These are phyloP conservation scores for Sporisorium sorghi DNA, from an alignment of 1,284 basidiomycete genomes.

Conservation along the genomic window DNA sequence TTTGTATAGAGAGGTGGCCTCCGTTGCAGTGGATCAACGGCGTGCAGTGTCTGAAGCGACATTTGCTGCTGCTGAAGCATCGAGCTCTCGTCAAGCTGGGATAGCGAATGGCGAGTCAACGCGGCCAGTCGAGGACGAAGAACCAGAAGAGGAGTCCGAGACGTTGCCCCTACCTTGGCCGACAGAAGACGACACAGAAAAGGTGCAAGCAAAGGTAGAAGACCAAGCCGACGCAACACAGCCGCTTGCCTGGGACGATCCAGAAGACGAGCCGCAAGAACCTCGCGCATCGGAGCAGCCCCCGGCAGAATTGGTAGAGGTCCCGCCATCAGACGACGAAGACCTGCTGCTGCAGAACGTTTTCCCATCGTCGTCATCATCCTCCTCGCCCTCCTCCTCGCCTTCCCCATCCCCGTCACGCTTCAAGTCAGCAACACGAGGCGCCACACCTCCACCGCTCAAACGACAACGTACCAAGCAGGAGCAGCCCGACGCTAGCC, in stretches of 20 bases:
- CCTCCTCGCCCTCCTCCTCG: constrained; percentile 2
- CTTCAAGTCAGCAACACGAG: neutral
- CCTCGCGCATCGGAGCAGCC: neutral
- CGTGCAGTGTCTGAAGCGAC: constrained; percentile 18
- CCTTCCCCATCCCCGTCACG: constrained; percentile 1
- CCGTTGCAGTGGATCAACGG: neutral
- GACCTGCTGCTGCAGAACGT: constrained; percentile 23
- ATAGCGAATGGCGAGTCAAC: neutral
- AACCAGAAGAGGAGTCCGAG: constrained; percentile 25
- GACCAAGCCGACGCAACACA: constrained; percentile 16
- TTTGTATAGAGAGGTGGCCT: neutral
- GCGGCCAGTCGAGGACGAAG: neutral
- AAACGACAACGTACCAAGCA: constrained; percentile 9
- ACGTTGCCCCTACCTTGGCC: constrained; percentile 23
- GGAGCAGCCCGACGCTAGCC: neutral
- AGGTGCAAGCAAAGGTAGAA: neutral
- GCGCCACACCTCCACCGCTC: neutral
- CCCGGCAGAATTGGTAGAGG: constrained; percentile 2
- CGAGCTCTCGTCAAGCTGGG: no score
- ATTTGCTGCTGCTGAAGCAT: neutral
- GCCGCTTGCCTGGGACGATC: constrained; percentile 24
- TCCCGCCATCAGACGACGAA: constrained; percentile 36
- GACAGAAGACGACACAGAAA: constrained; percentile 4
- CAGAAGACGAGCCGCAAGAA: neutral
- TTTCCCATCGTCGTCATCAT: constrained; percentile 7